phyloP scores from a whole-genome alignment of 768 basidiomycete species.

The Scleroderma citrinum region DNA sequence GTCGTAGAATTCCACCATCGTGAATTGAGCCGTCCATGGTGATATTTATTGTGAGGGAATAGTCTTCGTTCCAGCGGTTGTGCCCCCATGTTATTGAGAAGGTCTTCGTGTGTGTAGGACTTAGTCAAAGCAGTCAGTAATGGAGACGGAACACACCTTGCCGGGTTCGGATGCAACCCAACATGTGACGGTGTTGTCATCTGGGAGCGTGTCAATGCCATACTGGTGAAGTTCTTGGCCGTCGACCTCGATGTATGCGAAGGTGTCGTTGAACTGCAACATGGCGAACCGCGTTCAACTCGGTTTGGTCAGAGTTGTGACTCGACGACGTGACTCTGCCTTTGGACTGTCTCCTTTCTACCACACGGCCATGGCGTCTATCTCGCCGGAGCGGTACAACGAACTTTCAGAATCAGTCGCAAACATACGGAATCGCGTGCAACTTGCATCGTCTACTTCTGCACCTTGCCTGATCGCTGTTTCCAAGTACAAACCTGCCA shows the following conservation, averaged over 20 bases:
- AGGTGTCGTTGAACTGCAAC: background rate
- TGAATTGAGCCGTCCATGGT: constrained; percentile 16
- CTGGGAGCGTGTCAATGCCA: background rate
- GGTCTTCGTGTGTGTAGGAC: constrained; percentile 5
- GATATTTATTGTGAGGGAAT: constrained; percentile 4
- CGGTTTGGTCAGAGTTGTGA: too few species aligned
- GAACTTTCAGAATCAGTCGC: constrained; percentile 51
- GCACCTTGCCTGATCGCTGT: constrained; percentile 63
- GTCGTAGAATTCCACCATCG: constrained; percentile 4
- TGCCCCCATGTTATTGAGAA: constrained; percentile 24
- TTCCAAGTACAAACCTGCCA: constrained; percentile 87
- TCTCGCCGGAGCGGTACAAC: constrained; percentile 37
- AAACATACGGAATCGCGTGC: constrained; percentile 47
- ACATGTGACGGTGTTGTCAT: background rate
- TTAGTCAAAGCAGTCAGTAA: background rate
- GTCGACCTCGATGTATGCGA: background rate
- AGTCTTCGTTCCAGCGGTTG: background rate
- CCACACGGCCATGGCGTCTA: too few species aligned
- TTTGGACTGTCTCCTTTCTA: too few species aligned
- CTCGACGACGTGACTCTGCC: background rate
- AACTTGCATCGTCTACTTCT: constrained; percentile 18
- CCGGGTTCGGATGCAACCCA: background rate
- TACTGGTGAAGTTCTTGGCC: background rate
- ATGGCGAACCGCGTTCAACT: background rate
- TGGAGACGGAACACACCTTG: background rate